Percentiles rank a stretch among this genome's conserved stretches.
Evolutionary conservation across 2,329 filamentous ascomycete genomes (phyloP).

Genomic region (Verticillium nonalfalfae): DNA sequence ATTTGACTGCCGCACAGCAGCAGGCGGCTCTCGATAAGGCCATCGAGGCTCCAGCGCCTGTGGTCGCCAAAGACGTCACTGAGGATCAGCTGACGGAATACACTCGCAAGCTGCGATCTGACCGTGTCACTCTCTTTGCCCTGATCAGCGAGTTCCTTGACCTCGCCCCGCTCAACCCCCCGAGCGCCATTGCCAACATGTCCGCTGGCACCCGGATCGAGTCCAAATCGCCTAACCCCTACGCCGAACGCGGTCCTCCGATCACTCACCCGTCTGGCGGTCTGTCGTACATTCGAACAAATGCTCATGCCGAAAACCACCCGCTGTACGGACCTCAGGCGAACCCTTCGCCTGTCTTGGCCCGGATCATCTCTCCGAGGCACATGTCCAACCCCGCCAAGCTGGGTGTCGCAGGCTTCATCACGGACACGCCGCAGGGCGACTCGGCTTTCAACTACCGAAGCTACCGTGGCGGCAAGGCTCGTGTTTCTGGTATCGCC

Average conservation of each 20-base stretch:
- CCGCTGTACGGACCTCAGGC: constrained; percentile 54
- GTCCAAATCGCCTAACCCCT: constrained; percentile 29
- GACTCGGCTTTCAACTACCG: constrained; percentile 35
- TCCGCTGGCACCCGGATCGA: constrained; percentile 16
- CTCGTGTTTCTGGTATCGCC: constrained; percentile 23
- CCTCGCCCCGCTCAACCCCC: constrained; percentile 43
- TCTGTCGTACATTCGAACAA: constrained; percentile 54
- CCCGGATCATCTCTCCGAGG: constrained; percentile 44
- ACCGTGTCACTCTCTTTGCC: constrained; percentile 43
- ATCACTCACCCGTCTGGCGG: constrained; percentile 56
- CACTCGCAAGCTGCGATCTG: constrained; percentile 44
- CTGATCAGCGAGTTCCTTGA: constrained; percentile 57
- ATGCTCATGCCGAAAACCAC: constrained; percentile 51
- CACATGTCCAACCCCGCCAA: constrained; percentile 24
- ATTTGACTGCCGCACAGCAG: constrained; percentile 32
- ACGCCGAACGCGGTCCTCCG: constrained; percentile 49
- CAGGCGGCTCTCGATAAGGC: constrained; percentile 31
- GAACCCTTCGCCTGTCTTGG: constrained; percentile 38
- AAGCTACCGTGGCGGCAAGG: constrained; percentile 4
- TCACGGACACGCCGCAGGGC: constrained; percentile 33
- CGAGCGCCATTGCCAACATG: constrained; percentile 19
- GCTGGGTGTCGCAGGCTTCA: constrained; percentile 50
- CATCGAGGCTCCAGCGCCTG: constrained; percentile 17
- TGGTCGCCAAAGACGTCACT: constrained; percentile 34
- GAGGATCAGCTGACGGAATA: constrained; percentile 45